Conservation (phyloP, 139 green algal genomes). For the Chlorella sorokiniana region DNA sequence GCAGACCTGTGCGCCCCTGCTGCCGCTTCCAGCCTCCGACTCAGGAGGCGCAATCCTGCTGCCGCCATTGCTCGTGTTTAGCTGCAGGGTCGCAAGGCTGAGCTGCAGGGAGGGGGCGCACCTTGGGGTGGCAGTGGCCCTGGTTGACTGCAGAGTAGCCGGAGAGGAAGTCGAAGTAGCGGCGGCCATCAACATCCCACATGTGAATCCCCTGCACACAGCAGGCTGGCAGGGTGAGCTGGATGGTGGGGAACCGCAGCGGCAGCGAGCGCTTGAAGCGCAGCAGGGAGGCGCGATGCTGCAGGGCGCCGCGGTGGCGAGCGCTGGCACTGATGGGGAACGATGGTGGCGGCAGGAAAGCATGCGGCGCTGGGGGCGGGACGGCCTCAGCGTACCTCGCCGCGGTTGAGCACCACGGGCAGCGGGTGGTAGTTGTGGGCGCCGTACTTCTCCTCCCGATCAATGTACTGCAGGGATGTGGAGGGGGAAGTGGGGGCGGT, state of each 20-base stretch:
- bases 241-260: neutral
- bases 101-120: too few species aligned
- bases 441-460: conserved; percentile 79
- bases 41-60: too few species aligned
- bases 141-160: conserved; percentile 97
- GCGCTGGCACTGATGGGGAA: too few species aligned
- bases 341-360: too few species aligned
- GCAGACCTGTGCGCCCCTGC: too few species aligned
- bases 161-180: conserved; percentile 90
- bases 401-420: conserved; percentile 82
- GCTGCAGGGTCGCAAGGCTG: too few species aligned
- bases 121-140: conserved; percentile 96
- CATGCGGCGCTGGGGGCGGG: too few species aligned
- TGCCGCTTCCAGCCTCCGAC: too few species aligned
- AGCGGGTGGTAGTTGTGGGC: conserved; percentile 94
- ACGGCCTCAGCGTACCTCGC: conserved; percentile 59
- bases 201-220: conserved; percentile 15
- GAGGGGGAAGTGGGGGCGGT: neutral
- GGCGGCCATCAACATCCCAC: conserved; percentile 51
- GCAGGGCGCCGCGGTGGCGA: too few species aligned
- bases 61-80: too few species aligned
- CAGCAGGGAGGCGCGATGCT: too few species aligned
- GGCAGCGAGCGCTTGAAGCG: too few species aligned
- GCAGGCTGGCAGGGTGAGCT: neutral
- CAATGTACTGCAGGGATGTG: conserved; percentile 69